These are phyloP conservation scores for Physcia stellaris DNA, from an alignment of 495 filamentous ascomycete species.

Conservation along the genomic window DNA sequence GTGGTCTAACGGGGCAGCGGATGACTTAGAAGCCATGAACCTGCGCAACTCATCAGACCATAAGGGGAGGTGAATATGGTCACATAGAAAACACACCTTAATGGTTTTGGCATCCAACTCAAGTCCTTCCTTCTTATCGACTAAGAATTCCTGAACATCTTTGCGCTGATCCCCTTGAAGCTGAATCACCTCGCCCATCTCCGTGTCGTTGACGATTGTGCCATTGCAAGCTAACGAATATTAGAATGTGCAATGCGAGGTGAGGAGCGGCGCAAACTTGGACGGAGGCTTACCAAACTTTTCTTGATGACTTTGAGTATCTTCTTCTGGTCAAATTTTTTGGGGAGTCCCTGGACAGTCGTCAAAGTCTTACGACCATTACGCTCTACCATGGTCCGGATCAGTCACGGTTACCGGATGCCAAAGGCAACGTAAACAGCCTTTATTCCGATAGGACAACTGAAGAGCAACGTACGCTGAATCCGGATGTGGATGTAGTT, in stretches of 20 bases:
- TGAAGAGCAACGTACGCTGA: constrained; percentile 63
- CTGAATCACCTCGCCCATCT: constrained; percentile 99
- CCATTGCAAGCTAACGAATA: constrained; percentile 84
- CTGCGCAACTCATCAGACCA: constrained; percentile 13
- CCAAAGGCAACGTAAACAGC: no score
- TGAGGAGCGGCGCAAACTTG: constrained; percentile 3
- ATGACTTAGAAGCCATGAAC: constrained; percentile 45
- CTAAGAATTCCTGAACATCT: constrained; percentile 94
- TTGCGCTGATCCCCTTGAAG: constrained; percentile 98
- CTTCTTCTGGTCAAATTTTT: constrained; percentile 98
- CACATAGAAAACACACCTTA: constrained; percentile 47
- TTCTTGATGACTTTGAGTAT: constrained; percentile 99
- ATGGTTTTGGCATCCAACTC: constrained; percentile 92
- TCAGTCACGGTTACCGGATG: no score
- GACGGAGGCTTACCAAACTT: constrained; percentile 67
- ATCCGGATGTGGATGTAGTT: constrained; percentile 99
- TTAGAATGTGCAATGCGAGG: constrained; percentile 11
- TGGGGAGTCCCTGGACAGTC: constrained; percentile 93
- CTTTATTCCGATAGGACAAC: constrained; percentile 11
- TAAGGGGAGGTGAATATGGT: not conserved
- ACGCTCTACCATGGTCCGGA: constrained; percentile 88
- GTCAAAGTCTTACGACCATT: constrained; percentile 99
- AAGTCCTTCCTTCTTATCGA: constrained; percentile 84
- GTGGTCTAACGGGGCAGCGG: constrained; percentile 26
- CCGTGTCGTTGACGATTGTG: constrained; percentile 91